A percentile compares a stretch with the other conserved stretches of the same genome.
Conservation (phyloP, 2,329 filamentous ascomycete species). For the Meredithiella fracta region DNA sequence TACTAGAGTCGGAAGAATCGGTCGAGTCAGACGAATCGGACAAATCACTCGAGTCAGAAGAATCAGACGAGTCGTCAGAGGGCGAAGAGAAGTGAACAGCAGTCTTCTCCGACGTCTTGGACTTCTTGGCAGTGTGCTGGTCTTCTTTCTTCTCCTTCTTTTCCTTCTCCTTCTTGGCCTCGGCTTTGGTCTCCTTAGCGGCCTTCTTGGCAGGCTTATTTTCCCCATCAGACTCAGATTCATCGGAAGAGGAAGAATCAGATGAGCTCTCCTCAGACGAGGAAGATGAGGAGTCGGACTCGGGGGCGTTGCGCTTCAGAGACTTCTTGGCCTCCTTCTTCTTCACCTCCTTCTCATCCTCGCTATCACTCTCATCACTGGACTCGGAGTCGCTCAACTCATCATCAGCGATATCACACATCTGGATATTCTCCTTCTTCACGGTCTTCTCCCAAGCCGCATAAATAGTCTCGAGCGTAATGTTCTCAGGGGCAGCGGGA, state of each 20-base stretch:
- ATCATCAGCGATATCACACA: slow-evolving; percentile 15
- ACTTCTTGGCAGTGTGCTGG: slow-evolving; percentile 3
- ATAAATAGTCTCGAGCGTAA: slow-evolving; percentile 34
- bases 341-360: slow-evolving; percentile 20
- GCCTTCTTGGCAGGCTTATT: slow-evolving; percentile 4
- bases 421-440: slow-evolving; percentile 14
- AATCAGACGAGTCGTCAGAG: slow-evolving; percentile 16
- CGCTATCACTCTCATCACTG: slow-evolving; percentile 13
- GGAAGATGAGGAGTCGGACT: slow-evolving; percentile 15
- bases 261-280: background rate
- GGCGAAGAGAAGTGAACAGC: slow-evolving; percentile 17
- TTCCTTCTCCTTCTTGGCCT: slow-evolving; percentile 43
- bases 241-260: slow-evolving; percentile 14
- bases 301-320: slow-evolving; percentile 27
- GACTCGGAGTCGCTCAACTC: slow-evolving; percentile 11
- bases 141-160: slow-evolving; percentile 31
- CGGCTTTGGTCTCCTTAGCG: slow-evolving; percentile 17
- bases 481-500: slow-evolving; percentile 16
- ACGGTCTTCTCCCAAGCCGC: slow-evolving; percentile 27
- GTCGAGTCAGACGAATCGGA: slow-evolving; percentile 4
- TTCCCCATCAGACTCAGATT: slow-evolving; percentile 17
- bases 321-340: slow-evolving; percentile 17
- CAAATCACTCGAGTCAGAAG: slow-evolving; percentile 10
- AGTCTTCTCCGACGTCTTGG: slow-evolving; percentile 8
- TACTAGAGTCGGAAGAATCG: slow-evolving; percentile 14